phyloP scores from a whole-genome alignment of 2,329 filamentous ascomycete genomes.

The Phialemonium atrogriseum region DNA sequence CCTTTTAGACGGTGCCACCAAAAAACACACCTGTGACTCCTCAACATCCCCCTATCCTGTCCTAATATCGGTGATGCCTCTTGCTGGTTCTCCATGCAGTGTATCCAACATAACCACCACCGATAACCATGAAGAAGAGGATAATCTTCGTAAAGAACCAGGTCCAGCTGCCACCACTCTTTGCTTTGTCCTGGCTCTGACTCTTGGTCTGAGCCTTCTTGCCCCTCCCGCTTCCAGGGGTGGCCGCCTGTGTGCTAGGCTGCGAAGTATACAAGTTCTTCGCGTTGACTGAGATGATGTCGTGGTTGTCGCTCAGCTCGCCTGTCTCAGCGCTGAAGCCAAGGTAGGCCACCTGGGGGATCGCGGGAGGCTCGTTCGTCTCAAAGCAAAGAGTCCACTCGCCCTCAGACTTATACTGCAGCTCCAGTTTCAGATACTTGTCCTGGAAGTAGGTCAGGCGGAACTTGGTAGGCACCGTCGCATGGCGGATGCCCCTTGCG shows the following conservation, averaged over 20 bases:
- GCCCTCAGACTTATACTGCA: conserved; percentile 87
- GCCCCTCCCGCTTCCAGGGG: conserved; percentile 25
- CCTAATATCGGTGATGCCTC: conserved; percentile 50
- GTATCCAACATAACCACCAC: conserved; percentile 75
- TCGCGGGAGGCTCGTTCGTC: conserved; percentile 58
- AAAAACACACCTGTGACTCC: too few species aligned
- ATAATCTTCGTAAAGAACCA: conserved; percentile 74
- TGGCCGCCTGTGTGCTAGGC: conserved; percentile 35
- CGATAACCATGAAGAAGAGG: conserved; percentile 61
- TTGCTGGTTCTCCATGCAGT: conserved; percentile 68
- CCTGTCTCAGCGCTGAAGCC: conserved; percentile 85
- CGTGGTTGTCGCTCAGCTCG: conserved; percentile 94
- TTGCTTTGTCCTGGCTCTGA: too few species aligned
- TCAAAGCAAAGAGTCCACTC: conserved; percentile 90
- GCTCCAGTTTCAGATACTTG: conserved; percentile 78
- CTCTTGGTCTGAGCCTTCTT: conserved; percentile 21
- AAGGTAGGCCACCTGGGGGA: conserved; percentile 69
- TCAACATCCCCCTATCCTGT: neutral
- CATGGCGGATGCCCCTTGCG: conserved; percentile 79
- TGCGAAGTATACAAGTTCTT: conserved; percentile 75
- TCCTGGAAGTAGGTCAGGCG: conserved; percentile 95
- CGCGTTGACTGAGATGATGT: conserved; percentile 80
- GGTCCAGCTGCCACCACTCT: conserved; percentile 44
- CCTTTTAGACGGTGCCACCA: too few species aligned
- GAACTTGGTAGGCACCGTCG: conserved; percentile 72